phyloP scores from a whole-genome alignment of 139 green algal genomes.

The Coccomyxa sp. region DNA sequence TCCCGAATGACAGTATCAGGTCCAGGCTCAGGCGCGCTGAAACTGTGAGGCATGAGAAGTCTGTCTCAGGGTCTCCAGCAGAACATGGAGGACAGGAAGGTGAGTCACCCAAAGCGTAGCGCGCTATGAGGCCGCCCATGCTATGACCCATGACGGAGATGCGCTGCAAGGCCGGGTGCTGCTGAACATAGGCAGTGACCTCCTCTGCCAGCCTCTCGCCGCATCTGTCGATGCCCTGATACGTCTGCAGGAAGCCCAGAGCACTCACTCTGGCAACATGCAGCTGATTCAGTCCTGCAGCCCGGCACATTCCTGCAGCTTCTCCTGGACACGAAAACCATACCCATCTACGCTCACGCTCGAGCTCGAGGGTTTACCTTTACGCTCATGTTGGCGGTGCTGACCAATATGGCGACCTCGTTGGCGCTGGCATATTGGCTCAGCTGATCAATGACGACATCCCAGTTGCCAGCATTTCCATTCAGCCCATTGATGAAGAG shows the following conservation, averaged over 20 bases:
- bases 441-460: slow-evolving; percentile 23
- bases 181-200: slow-evolving; percentile 38
- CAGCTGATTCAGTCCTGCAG: not conserved
- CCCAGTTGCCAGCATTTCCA: slow-evolving; percentile 60
- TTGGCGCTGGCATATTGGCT: not conserved
- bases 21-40: too few species aligned
- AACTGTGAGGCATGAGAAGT: too few species aligned
- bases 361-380: too few species aligned
- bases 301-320: not conserved
- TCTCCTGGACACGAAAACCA: not conserved
- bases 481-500: slow-evolving; percentile 74
- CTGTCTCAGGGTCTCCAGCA: not conserved
- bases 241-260: slow-evolving; percentile 31
- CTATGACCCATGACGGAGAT: slow-evolving; percentile 69
- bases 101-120: slow-evolving; percentile 27
- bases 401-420: not conserved
- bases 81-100: not conserved
- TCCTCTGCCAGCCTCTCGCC: slow-evolving; percentile 69
- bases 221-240: slow-evolving; percentile 79
- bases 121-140: slow-evolving; percentile 69
- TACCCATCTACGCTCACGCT: too few species aligned
- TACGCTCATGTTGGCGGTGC: not conserved
- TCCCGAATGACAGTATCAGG: too few species aligned
- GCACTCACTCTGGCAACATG: not conserved
- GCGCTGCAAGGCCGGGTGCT: slow-evolving; percentile 42